Evolutionary conservation across 2,329 filamentous ascomycete species (phyloP).

Genomic region (Sphaerulina musiva): DNA sequence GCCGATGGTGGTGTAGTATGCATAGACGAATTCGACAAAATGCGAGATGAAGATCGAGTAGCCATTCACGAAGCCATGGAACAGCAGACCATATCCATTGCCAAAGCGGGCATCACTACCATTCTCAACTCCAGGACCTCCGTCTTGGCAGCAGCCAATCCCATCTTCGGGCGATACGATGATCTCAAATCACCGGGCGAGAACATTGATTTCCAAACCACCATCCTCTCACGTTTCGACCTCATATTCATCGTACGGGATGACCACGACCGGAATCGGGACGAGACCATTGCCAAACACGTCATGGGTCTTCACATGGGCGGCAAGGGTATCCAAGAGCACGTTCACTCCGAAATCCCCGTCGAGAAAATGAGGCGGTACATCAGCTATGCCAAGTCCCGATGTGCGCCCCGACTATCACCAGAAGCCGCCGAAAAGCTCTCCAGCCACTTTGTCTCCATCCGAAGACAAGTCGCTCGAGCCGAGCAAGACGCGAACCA

Average conservation of each 20-base stretch:
- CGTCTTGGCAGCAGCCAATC: constrained; percentile 90
- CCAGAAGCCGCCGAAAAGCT: constrained; percentile 90
- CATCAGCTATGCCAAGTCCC: constrained; percentile 94
- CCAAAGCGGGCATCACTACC: constrained; percentile 96
- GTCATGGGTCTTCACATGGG: constrained; percentile 98
- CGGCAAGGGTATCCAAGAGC: constrained; percentile 73
- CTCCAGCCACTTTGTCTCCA: constrained; percentile 93
- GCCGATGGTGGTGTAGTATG: constrained; percentile 95
- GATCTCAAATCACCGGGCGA: constrained; percentile 96
- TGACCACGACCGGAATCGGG: constrained; percentile 80
- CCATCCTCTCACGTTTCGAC: constrained; percentile 94
- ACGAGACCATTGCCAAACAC: constrained; percentile 91
- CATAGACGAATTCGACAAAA: constrained; percentile 99
- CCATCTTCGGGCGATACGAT: constrained; percentile 95
- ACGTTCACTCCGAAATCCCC: constrained; percentile 81
- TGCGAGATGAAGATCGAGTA: constrained; percentile 95
- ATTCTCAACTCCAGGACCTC: constrained; percentile 95
- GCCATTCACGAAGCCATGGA: constrained; percentile 99
- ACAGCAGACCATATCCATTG: constrained; percentile 98
- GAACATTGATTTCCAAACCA: constrained; percentile 99
- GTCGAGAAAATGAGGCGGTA: constrained; percentile 98
- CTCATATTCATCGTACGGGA: constrained; percentile 99
- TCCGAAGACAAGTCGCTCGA: constrained; percentile 86
- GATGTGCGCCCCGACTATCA: constrained; percentile 85
- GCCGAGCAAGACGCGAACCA: constrained; percentile 84